phyloP scores from a whole-genome alignment of 2,329 filamentous ascomycete species.

The Alternaria consortialis region DNA sequence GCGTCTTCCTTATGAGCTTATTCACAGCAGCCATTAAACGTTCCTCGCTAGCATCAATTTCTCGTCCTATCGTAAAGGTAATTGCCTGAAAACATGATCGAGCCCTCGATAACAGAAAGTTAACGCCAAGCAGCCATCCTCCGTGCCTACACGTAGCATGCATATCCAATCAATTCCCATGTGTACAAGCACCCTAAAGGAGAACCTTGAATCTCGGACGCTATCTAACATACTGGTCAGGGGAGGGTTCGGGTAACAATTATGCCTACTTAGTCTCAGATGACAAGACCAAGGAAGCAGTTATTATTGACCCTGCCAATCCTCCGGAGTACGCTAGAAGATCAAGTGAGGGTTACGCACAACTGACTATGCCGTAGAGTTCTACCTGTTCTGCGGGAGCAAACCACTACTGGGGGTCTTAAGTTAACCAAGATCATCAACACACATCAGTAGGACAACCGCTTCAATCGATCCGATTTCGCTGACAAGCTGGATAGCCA shows the following conservation, averaged over 20 bases:
- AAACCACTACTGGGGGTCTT: constrained; percentile 75
- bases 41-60: constrained; percentile 29
- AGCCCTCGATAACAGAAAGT: background rate
- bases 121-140: constrained; percentile 40
- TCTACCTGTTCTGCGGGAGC: constrained; percentile 73
- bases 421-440: constrained; percentile 92
- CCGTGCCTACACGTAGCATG: constrained; percentile 65
- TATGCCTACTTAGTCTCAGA: constrained; percentile 74
- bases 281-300: constrained; percentile 60
- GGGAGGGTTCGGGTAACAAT: constrained; percentile 81
- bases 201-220: background rate
- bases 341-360: background rate
- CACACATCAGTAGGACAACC: constrained; percentile 83
- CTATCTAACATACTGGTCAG: constrained; percentile 54
- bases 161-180: constrained; percentile 89
- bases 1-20: constrained; percentile 47
- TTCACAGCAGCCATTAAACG: constrained; percentile 39
- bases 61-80: constrained; percentile 26
- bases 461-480: no score
- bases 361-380: constrained; percentile 56
- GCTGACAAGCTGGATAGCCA: constrained; percentile 67
- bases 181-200: constrained; percentile 66
- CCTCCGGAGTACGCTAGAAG: constrained; percentile 72
- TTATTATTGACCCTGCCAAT: constrained; percentile 81
- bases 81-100: background rate